Conservation (phyloP, 139 green algal genomes). For the Pleodorina starrii region DNA sequence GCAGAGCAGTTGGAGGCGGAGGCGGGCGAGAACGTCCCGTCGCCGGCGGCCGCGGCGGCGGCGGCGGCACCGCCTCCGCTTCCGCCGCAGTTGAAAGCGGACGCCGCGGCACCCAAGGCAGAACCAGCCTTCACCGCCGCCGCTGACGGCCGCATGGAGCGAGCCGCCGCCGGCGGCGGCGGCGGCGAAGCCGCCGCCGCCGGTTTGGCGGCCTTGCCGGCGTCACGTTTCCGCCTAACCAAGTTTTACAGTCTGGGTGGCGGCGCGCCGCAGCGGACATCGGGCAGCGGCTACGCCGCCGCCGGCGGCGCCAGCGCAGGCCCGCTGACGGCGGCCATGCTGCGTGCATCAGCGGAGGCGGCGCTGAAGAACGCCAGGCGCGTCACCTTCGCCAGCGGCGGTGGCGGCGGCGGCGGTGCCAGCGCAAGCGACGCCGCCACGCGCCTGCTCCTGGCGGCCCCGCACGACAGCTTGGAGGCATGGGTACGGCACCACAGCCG, state of each 20-base stretch:
- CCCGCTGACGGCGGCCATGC: constrained; percentile 26
- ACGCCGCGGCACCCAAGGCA: too few species aligned
- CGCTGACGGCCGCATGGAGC: too few species aligned
- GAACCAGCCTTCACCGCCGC: too few species aligned
- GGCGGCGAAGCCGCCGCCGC: background rate
- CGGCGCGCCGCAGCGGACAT: background rate
- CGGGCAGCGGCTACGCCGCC: background rate
- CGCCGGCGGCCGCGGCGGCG: background rate
- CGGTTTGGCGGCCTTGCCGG: background rate
- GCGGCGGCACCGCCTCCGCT: background rate
- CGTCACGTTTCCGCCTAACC: background rate
- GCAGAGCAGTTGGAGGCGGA: background rate
- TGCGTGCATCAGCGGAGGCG: constrained; percentile 2
- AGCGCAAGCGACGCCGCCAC: background rate
- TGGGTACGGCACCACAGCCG: constrained; percentile 19
- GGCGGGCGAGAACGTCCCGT: background rate
- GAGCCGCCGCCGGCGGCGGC: background rate
- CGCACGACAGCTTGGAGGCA: background rate
- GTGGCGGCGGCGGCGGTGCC: background rate
- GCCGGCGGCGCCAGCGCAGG: background rate
- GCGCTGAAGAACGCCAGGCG: background rate
- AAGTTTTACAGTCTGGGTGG: constrained; percentile 9
- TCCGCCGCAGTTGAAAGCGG: background rate
- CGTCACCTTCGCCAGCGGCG: background rate
- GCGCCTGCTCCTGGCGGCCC: background rate